These are phyloP conservation scores for Micractinium conductrix DNA, from an alignment of 139 green algal species.

Conservation along the genomic window DNA sequence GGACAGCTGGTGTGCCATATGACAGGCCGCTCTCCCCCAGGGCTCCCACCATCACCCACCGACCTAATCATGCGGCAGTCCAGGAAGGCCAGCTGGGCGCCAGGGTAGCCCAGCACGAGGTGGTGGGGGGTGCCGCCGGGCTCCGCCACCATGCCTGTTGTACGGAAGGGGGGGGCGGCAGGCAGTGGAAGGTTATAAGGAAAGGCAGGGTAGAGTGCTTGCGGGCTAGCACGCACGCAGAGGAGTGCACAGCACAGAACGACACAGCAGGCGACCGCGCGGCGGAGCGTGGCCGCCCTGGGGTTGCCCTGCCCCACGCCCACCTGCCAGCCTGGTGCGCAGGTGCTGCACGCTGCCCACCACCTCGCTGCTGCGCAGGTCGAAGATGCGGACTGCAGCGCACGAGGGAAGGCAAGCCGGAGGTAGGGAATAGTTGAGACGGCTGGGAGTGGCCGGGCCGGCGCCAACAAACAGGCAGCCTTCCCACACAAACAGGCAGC, in stretches of 20 bases:
- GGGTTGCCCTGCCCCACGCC: background rate
- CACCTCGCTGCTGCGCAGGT: conserved; percentile 63
- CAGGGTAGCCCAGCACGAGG: conserved; percentile 59
- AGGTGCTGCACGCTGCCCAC: conserved; percentile 50
- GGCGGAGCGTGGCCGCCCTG: too few relatives aligned
- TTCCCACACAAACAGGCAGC: too few relatives aligned
- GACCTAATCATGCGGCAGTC: conserved; percentile 73
- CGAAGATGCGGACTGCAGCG: conserved; percentile 70
- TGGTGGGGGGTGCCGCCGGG: conserved; percentile 60
- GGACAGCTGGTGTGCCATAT: too few relatives aligned
- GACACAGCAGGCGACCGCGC: background rate
- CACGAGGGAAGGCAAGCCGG: too few relatives aligned
- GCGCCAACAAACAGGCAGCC: too few relatives aligned
- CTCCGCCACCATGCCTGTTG: conserved; percentile 68
- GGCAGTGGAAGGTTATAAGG: too few relatives aligned
- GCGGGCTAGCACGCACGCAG: too few relatives aligned
- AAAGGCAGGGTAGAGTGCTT: too few relatives aligned
- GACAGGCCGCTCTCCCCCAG: too few relatives aligned
- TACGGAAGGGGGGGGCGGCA: background rate
- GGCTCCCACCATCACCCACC: too few relatives aligned
- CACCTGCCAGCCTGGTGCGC: conserved; percentile 26
- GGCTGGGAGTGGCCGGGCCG: too few relatives aligned
- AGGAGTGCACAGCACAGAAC: too few relatives aligned
- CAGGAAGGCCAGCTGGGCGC: conserved; percentile 80
- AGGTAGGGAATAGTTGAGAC: background rate